Evolutionary conservation across 768 basidiomycete genomes (phyloP).

Genomic region (Leccinellum albellum): DNA sequence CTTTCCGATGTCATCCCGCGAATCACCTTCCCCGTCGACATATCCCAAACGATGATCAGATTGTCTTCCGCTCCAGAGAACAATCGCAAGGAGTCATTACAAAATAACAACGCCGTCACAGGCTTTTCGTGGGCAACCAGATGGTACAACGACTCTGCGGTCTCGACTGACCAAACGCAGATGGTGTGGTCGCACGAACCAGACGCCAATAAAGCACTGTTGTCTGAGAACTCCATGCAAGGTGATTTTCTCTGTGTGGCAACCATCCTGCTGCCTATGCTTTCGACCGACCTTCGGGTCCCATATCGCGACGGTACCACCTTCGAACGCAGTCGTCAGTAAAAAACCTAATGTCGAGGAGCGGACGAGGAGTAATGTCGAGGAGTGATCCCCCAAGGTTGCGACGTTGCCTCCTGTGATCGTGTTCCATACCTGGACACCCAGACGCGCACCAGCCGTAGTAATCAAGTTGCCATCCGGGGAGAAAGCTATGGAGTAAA

Average conservation of each 20-base stretch:
- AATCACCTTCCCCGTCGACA: constrained; percentile 10
- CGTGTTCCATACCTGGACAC: constrained; percentile 22
- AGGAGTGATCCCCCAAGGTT: constrained; percentile 13
- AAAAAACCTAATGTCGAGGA: constrained; percentile 20
- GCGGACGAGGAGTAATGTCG: constrained; percentile 8
- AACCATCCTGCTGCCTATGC: constrained; percentile 12
- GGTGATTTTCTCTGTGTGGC: constrained; percentile 10
- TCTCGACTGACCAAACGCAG: constrained; percentile 23
- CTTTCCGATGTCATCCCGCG: constrained; percentile 16
- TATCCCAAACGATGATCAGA: constrained; percentile 23
- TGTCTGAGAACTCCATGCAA: constrained; percentile 21
- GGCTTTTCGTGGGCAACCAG: constrained; percentile 15
- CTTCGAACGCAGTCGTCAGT: constrained; percentile 16
- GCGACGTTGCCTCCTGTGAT: constrained; percentile 20
- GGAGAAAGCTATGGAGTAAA: constrained; percentile 17
- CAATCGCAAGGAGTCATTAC: constrained; percentile 13
- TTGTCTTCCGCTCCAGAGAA: constrained; percentile 26
- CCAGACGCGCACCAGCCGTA: constrained; percentile 10
- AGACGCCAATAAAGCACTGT: constrained; percentile 15
- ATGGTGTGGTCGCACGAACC: constrained; percentile 15
- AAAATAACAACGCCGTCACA: constrained; percentile 21
- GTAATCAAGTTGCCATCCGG: constrained; percentile 10
- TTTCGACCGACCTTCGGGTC: constrained; percentile 19
- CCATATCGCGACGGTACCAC: constrained; percentile 16
- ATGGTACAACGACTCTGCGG: constrained; percentile 8